phyloP scores from a whole-genome alignment of 257 asterid genomes.

The Solanum medicagineum region DNA sequence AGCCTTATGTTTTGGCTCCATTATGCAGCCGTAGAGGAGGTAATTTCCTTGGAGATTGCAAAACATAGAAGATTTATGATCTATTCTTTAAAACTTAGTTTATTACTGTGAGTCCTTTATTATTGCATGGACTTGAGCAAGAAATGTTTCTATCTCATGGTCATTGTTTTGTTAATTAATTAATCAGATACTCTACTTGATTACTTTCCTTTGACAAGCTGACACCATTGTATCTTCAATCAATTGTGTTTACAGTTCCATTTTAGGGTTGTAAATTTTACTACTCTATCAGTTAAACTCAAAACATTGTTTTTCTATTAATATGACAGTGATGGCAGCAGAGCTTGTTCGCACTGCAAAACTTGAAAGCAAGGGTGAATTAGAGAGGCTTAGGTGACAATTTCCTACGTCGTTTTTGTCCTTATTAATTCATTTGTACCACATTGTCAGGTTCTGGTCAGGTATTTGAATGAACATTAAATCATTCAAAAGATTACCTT shows the following conservation, averaged over 20 bases:
- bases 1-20: background rate
- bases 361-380: slow-evolving; percentile 51
- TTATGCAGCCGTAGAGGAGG: background rate
- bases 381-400: slow-evolving; percentile 70
- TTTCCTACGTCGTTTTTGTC: background rate
- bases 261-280: background rate
- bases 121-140: background rate
- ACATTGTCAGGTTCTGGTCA: background rate
- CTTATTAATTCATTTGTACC: background rate
- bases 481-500: background rate
- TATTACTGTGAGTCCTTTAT: background rate
- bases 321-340: slow-evolving; percentile 87
- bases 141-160: background rate
- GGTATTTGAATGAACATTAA: background rate
- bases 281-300: background rate
- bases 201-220: background rate
- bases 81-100: background rate
- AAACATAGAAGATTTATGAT: background rate
- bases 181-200: background rate
- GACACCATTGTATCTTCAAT: background rate
- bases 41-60: background rate
- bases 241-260: background rate
- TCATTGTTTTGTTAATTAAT: background rate
- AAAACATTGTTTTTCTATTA: background rate
- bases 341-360: slow-evolving; percentile 76